Percentiles rank a stretch among this genome's conserved stretches.
These are phyloP conservation scores for Byssothecium circinans DNA, from an alignment of 2,329 filamentous ascomycete genomes.

Conservation along the genomic window DNA sequence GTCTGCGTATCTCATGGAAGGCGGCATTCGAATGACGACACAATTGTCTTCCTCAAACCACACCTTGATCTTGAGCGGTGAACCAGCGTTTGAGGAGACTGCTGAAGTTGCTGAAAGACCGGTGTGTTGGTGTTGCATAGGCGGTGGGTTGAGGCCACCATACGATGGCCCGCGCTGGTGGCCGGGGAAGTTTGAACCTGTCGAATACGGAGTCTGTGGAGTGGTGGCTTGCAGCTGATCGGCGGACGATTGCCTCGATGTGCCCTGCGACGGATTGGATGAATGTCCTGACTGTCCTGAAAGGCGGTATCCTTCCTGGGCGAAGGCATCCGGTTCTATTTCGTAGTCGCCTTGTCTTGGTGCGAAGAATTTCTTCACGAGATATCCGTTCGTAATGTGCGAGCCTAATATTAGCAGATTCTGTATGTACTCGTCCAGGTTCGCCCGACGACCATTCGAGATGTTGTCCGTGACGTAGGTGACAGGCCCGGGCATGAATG, in stretches of 20 bases:
- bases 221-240: slow-evolving; percentile 43
- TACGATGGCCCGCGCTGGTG: slow-evolving; percentile 47
- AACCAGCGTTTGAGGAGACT: slow-evolving; percentile 21
- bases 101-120: slow-evolving; percentile 37
- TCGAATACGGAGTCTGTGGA: slow-evolving; percentile 40
- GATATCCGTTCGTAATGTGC: slow-evolving; percentile 79
- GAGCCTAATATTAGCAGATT: slow-evolving; percentile 79
- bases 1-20: slow-evolving; percentile 74
- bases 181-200: slow-evolving; percentile 43
- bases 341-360: slow-evolving; percentile 92
- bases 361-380: slow-evolving; percentile 89
- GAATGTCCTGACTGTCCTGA: slow-evolving; percentile 58
- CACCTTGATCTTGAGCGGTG: slow-evolving; percentile 82
- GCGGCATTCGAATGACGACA: slow-evolving; percentile 85
- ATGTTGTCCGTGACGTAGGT: slow-evolving; percentile 98
- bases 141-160: slow-evolving; percentile 34
- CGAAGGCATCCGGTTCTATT: slow-evolving; percentile 69
- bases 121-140: slow-evolving; percentile 44
- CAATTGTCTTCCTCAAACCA: slow-evolving; percentile 85
- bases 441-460: slow-evolving; percentile 87
- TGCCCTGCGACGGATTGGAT: slow-evolving; percentile 40
- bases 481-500: slow-evolving; percentile 97
- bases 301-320: slow-evolving; percentile 71
- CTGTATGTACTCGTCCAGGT: slow-evolving; percentile 93
- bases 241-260: slow-evolving; percentile 43